Percentiles rank a stretch among this genome's conserved stretches.
Evolutionary conservation across 31 red algal species (phyloP).

Genomic region (Odonthalia washingtoniensis): DNA sequence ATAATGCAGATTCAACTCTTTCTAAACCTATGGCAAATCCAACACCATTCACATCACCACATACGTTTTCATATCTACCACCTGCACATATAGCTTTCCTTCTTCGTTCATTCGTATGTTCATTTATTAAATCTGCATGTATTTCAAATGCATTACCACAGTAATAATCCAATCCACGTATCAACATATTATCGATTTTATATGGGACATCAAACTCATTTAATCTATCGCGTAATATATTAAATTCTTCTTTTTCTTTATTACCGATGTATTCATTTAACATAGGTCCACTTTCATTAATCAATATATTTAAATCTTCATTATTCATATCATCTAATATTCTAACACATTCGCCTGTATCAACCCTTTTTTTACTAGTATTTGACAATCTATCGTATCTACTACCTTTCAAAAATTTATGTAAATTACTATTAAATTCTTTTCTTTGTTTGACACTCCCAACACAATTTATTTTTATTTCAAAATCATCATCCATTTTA

Average conservation of each 20-base stretch:
- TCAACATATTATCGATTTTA: conserved; percentile 47
- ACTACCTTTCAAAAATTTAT: conserved; percentile 32
- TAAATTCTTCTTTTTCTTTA: conserved; percentile 41
- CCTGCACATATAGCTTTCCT: conserved; percentile 72
- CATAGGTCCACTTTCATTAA: conserved; percentile 34
- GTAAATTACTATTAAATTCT: conserved; percentile 50
- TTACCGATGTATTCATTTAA: conserved; percentile 53
- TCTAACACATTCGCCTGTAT: conserved; percentile 64
- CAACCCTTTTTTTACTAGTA: conserved; percentile 48
- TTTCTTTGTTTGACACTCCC: conserved; percentile 40
- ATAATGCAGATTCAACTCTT: conserved; percentile 48
- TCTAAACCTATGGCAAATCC: conserved; percentile 76
- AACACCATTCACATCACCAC: conserved; percentile 57
- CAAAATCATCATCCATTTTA: no score
- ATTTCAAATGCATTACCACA: conserved; percentile 77
- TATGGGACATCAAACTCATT: conserved; percentile 48
- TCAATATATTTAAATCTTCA: conserved; percentile 53
- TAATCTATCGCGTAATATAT: conserved; percentile 41
- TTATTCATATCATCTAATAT: conserved; percentile 65
- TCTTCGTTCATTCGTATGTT: background rate
- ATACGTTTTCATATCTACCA: conserved; percentile 58
- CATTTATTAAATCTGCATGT: conserved; percentile 29
- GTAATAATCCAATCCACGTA: conserved; percentile 78
- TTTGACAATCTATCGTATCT: conserved; percentile 47
- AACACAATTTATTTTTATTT: conserved; percentile 54